A percentile compares a stretch with the other conserved stretches of the same genome.
phyloP scores from a whole-genome alignment of 495 filamentous ascomycete genomes.

The Penicillium angulare region DNA sequence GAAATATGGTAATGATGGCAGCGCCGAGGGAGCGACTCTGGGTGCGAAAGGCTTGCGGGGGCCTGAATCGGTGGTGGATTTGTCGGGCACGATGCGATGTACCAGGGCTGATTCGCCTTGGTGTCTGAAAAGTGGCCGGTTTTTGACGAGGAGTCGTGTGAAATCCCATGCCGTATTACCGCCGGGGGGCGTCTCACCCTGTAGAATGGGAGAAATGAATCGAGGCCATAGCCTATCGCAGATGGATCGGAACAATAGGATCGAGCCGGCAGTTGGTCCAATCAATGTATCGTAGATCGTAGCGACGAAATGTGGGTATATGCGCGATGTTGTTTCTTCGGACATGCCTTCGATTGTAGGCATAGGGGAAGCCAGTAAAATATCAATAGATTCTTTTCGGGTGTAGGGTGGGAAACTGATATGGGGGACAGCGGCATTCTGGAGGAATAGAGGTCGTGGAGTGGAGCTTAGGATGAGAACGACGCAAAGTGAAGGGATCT shows the following conservation, averaged over 20 bases:
- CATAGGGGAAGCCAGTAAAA: conserved; percentile 56
- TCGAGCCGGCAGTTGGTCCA: conserved; percentile 46
- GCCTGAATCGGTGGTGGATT: conserved; percentile 17
- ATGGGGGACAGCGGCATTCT: conserved; percentile 69
- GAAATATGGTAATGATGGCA: conserved; percentile 66
- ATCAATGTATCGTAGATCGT: conserved; percentile 41
- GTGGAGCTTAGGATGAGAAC: conserved; percentile 71
- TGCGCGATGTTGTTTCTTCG: conserved; percentile 25
- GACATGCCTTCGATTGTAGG: conserved; percentile 29
- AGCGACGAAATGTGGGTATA: conserved; percentile 46
- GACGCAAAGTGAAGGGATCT: conserved; percentile 80
- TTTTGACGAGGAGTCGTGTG: conserved; percentile 71
- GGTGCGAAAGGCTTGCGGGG: conserved; percentile 26
- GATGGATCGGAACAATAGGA: conserved; percentile 37
- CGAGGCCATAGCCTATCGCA: conserved; percentile 74
- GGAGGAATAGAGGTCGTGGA: conserved; percentile 69
- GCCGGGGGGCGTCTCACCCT: conserved; percentile 35
- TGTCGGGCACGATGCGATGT: conserved; percentile 61
- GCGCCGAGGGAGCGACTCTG: conserved; percentile 32
- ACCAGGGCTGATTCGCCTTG: conserved; percentile 73
- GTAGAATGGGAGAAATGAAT: conserved; percentile 57
- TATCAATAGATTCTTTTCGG: conserved; percentile 70
- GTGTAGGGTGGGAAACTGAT: conserved; percentile 85
- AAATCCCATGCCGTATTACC: conserved; percentile 68
- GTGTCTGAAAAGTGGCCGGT: conserved; percentile 71